These are phyloP conservation scores for Apostasia shenzhenica DNA, from an alignment of 106 monocot genomes.

Conservation along the genomic window DNA sequence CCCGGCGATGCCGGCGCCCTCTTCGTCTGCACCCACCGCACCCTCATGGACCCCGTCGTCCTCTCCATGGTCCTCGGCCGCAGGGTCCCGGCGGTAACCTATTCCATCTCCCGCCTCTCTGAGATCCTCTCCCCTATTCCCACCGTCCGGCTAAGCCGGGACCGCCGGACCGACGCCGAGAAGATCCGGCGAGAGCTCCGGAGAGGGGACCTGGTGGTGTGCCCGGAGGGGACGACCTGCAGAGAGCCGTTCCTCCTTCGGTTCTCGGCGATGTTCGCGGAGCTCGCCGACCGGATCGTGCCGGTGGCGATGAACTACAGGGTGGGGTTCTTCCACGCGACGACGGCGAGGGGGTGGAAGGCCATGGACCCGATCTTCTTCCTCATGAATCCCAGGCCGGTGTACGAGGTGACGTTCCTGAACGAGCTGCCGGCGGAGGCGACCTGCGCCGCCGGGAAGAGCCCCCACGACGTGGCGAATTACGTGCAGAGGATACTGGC, in stretches of 20 bases:
- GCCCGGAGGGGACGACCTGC: conserved; percentile 95
- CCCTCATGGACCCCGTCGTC: conserved; percentile 95
- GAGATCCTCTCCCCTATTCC: conserved; percentile 82
- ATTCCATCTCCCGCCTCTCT: conserved; percentile 88
- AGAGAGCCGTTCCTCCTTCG: conserved; percentile 80
- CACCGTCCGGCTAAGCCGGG: conserved; percentile 64
- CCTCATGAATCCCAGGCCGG: conserved; percentile 93
- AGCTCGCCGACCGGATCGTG: conserved; percentile 88
- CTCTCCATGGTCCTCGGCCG: conserved; percentile 77
- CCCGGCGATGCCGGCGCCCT: conserved; percentile 62
- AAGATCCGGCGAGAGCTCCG: conserved; percentile 40
- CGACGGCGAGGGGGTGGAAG: conserved; percentile 92
- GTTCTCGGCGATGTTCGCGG: conserved; percentile 88
- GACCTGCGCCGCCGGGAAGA: conserved; percentile 73
- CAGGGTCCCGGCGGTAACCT: conserved; percentile 80
- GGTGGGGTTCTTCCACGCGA: conserved; percentile 90
- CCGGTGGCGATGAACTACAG: conserved; percentile 94
- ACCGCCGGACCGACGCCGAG: conserved; percentile 47
- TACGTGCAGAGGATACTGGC: conserved; percentile 87
- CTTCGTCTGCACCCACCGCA: conserved; percentile 96
- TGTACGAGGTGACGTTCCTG: conserved; percentile 93
- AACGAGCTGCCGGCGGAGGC: conserved; percentile 67
- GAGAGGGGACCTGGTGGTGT: conserved; percentile 67
- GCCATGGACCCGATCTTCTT: conserved; percentile 97
- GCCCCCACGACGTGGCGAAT: conserved; percentile 82